phyloP scores from a whole-genome alignment of 2,329 filamentous ascomycete species.

The Dactylellina cionopaga region DNA sequence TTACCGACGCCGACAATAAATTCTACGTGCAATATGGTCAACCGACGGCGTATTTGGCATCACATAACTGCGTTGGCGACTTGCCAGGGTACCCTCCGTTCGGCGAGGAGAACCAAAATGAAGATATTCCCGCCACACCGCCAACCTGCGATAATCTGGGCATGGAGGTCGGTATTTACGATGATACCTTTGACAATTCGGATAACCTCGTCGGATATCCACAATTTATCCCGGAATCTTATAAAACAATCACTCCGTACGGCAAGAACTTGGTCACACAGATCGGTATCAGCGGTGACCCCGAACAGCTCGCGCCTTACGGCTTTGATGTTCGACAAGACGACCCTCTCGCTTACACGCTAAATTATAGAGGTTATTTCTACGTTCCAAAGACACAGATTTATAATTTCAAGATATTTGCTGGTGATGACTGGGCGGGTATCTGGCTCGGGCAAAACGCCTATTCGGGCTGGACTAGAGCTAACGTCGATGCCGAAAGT shows the following conservation, averaged over 20 bases:
- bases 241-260: constrained; percentile 1
- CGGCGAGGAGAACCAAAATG: not conserved
- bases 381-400: constrained; percentile 9
- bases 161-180: constrained; percentile 11
- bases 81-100: not conserved
- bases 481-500: not conserved
- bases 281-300: constrained; percentile 6
- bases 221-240: not conserved
- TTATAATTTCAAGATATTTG: not conserved
- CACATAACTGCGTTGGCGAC: not conserved
- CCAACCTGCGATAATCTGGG: constrained; percentile 1
- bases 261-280: not conserved
- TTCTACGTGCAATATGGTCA: not conserved
- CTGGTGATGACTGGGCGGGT: constrained; percentile 11
- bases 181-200: constrained; percentile 3
- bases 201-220: not conserved
- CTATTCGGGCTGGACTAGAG: constrained; percentile 4
- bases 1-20: not conserved
- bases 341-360: not conserved
- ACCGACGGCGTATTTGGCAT: not conserved
- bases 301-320: not conserved
- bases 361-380: constrained; percentile 11
- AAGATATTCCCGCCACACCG: not conserved
- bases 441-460: constrained; percentile 1
- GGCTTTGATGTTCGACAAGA: not conserved